Conservation (phyloP, 2,329 filamentous ascomycete genomes). For the Sordariomycetes sp. region DNA sequence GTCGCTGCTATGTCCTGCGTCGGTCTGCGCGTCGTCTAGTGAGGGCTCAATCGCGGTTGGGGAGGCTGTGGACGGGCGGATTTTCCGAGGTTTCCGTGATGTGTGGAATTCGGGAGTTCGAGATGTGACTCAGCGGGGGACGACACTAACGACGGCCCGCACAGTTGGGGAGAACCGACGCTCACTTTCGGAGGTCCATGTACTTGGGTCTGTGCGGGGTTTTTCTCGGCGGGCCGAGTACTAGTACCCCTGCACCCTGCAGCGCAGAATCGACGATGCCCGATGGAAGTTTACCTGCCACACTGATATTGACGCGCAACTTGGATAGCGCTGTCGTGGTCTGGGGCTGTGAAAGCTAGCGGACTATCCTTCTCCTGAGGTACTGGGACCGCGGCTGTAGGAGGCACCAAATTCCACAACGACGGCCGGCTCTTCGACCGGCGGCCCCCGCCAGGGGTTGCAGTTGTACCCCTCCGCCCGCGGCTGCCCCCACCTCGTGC, state of each 20-base stretch:
- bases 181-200: neutral
- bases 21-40: neutral
- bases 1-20: neutral
- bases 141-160: too few species aligned
- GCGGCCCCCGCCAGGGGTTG: too few species aligned
- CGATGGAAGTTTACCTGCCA: too few species aligned
- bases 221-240: neutral
- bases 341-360: too few species aligned
- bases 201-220: neutral
- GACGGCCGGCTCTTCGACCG: too few species aligned
- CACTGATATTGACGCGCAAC: too few species aligned
- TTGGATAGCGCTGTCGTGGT: too few species aligned
- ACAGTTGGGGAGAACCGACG: neutral
- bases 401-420: too few species aligned
- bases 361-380: too few species aligned
- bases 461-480: neutral
- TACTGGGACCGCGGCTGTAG: too few species aligned
- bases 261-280: too few species aligned
- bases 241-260: too few species aligned
- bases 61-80: neutral
- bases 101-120: neutral
- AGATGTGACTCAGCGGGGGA: neutral
- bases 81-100: neutral
- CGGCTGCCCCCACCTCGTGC: neutral
- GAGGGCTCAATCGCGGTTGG: neutral